A percentile compares a stretch with the other conserved stretches of the same genome.
Evolutionary conservation across 2,329 filamentous ascomycete species (phyloP).

Genomic region (Botrytis pseudocinerea): DNA sequence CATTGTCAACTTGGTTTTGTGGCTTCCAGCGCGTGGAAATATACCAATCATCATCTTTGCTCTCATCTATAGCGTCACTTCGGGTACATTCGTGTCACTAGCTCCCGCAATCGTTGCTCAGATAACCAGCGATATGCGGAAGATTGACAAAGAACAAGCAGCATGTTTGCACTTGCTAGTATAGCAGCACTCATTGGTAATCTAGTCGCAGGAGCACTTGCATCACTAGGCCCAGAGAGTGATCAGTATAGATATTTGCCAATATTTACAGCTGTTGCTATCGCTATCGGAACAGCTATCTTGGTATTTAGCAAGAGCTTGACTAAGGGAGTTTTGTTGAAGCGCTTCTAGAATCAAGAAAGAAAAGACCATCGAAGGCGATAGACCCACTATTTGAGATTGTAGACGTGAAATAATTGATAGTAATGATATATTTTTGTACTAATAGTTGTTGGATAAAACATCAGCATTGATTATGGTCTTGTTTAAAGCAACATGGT

Average conservation of each 20-base stretch:
- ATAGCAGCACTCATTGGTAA: conserved; percentile 64
- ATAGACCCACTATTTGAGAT: no score
- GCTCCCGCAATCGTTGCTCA: conserved; percentile 64
- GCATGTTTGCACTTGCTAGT: conserved; percentile 60
- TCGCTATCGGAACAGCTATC: conserved; percentile 5
- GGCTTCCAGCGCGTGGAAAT: conserved; percentile 56
- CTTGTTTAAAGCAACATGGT: no score
- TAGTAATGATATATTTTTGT: no score
- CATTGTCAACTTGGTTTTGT: conserved; percentile 56
- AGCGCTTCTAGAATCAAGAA: conserved; percentile 2
- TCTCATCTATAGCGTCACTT: conserved; percentile 63
- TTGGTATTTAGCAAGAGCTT: conserved; percentile 2
- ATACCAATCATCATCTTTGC: conserved; percentile 61
- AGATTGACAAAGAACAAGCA: conserved; percentile 67
- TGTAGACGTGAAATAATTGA: no score
- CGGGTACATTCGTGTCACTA: conserved; percentile 47
- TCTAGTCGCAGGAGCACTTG: conserved; percentile 63
- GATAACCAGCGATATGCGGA: conserved; percentile 61
- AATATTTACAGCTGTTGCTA: conserved; percentile 3
- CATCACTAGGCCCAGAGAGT: not conserved
- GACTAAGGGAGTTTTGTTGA: conserved; percentile 16
- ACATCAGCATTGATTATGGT: no score
- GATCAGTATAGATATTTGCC: conserved; percentile 13
- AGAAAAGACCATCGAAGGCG: not conserved
- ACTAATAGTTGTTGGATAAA: no score